Percentiles rank a stretch among this genome's conserved stretches.
Conservation (phyloP, 192 early-diverging fungal species). For the Chytriomyces hyalinus region DNA sequence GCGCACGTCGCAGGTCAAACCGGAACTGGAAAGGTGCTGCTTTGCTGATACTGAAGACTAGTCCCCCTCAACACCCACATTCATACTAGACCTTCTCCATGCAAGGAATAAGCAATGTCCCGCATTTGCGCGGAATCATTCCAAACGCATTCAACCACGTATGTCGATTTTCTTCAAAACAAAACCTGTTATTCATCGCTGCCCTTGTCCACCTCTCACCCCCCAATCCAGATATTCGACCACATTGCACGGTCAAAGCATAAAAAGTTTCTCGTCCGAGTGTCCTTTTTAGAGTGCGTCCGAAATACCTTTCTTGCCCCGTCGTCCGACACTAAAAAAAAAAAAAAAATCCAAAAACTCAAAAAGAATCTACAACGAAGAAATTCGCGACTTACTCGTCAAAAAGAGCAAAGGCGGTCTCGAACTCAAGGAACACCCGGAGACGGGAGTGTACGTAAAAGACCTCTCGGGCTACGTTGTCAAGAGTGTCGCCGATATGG, state of each 20-base stretch:
- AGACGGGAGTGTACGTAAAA: slow-evolving; percentile 72
- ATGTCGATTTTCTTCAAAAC: no score
- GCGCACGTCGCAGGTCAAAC: slow-evolving; percentile 48
- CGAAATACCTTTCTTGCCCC: no score
- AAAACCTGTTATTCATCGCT: no score
- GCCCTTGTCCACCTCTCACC: slow-evolving; percentile 19
- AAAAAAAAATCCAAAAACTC: no score
- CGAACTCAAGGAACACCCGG: slow-evolving; percentile 68
- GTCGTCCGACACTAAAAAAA: no score
- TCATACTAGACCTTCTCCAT: slow-evolving; percentile 55
- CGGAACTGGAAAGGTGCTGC: slow-evolving; percentile 55
- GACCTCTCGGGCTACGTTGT: slow-evolving; percentile 60
- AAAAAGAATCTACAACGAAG: slow-evolving; percentile 59
- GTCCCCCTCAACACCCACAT: background rate
- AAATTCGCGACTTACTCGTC: slow-evolving; percentile 57
- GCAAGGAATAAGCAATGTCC: slow-evolving; percentile 61
- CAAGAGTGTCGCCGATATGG: slow-evolving; percentile 66
- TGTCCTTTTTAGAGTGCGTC: slow-evolving; percentile 52
- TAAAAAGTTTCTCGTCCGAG: slow-evolving; percentile 67
- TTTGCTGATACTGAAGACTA: background rate
- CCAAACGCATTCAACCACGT: slow-evolving; percentile 60
- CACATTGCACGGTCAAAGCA: slow-evolving; percentile 59
- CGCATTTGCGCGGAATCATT: slow-evolving; percentile 64
- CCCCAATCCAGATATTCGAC: slow-evolving; percentile 50
- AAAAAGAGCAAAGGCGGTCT: slow-evolving; percentile 47